Conservation (phyloP, 495 filamentous ascomycete genomes). For the Daldinia caldariorum region DNA sequence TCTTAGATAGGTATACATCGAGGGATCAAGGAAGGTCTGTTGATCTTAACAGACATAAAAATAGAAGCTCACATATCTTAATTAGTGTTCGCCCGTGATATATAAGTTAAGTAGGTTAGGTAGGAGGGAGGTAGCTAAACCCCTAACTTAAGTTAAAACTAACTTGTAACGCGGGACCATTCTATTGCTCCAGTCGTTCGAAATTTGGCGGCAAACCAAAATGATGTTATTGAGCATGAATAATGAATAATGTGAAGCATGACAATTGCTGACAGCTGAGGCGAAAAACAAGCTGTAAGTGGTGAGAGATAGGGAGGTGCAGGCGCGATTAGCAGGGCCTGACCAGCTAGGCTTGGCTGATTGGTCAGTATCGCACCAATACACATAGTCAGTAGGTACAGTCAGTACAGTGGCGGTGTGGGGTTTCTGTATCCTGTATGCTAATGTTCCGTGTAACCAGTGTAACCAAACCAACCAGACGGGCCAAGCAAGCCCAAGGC, state of each 20-base stretch:
- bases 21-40: no score
- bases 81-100: no score
- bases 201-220: not conserved
- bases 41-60: no score
- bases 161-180: not conserved
- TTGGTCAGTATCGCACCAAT: constrained; percentile 1
- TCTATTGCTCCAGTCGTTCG: not conserved
- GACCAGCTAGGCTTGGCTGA: not conserved
- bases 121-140: no score
- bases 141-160: not conserved
- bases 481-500: constrained; percentile 23
- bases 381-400: no score
- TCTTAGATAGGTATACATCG: no score
- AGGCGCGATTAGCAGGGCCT: constrained; percentile 8
- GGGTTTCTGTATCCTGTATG: constrained; percentile 2
- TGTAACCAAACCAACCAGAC: constrained; percentile 16
- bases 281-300: constrained; percentile 5
- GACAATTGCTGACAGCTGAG: constrained; percentile 20
- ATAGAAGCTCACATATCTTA: no score
- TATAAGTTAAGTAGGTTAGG: no score
- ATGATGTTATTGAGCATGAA: constrained; percentile 26
- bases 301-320: not conserved
- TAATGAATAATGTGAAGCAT: constrained; percentile 28
- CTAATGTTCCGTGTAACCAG: constrained; percentile 17
- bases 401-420: constrained; percentile 34